Percentiles rank a stretch among this genome's conserved stretches.
These are phyloP conservation scores for Curvularia lunata DNA, from an alignment of 2,329 filamentous ascomycete genomes.

Conservation along the genomic window DNA sequence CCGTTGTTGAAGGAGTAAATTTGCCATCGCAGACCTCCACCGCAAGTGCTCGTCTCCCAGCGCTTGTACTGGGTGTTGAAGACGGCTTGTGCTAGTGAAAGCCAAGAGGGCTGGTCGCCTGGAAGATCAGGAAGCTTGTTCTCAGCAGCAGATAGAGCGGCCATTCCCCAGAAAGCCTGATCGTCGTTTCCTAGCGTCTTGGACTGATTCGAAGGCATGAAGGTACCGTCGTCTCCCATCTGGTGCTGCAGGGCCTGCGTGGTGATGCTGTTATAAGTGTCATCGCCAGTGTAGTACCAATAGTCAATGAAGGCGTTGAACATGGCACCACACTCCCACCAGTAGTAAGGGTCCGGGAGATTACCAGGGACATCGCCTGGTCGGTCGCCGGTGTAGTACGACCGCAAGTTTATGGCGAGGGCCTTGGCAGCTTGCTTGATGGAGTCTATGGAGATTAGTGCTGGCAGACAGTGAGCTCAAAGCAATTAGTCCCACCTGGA, in stretches of 20 bases:
- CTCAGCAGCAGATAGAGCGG: conserved; percentile 65
- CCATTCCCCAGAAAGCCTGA: conserved; percentile 65
- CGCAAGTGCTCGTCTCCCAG: conserved; percentile 72
- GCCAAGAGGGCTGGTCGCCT: conserved; percentile 65
- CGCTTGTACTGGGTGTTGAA: conserved; percentile 74
- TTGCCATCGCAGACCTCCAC: conserved; percentile 80
- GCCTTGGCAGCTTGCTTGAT: conserved; percentile 67
- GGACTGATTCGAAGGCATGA: conserved; percentile 77
- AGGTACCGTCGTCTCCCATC: conserved; percentile 73
- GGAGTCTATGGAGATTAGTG: conserved; percentile 58
- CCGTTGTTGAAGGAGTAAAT: conserved; percentile 78
- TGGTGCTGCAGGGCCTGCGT: conserved; percentile 71
- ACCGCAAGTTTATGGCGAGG: conserved; percentile 66
- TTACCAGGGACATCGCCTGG: conserved; percentile 66
- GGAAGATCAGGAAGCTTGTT: conserved; percentile 54
- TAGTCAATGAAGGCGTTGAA: conserved; percentile 51
- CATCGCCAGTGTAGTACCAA: conserved; percentile 53
- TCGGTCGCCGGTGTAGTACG: conserved; percentile 68
- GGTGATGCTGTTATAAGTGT: conserved; percentile 49
- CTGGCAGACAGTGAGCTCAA: neutral
- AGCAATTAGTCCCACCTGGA: conserved; percentile 30
- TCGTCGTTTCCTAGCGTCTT: conserved; percentile 61
- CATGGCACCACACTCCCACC: conserved; percentile 54
- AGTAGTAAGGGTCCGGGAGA: conserved; percentile 54
- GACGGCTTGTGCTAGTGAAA: conserved; percentile 71